These are phyloP conservation scores for Aspergillus sclerotioniger DNA, from an alignment of 495 filamentous ascomycete species.

Conservation along the genomic window DNA sequence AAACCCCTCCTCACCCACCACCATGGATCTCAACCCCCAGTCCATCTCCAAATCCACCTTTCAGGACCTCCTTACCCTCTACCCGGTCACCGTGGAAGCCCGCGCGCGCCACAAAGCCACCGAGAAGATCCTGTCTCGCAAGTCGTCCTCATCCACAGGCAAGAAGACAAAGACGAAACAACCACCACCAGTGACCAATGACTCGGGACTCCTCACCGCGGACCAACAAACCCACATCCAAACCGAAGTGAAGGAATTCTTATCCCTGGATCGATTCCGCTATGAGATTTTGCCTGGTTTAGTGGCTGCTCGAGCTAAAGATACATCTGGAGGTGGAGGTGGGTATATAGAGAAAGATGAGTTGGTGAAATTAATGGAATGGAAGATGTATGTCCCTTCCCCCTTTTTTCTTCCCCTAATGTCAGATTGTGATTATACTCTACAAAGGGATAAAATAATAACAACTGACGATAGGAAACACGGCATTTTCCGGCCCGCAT, in stretches of 20 bases:
- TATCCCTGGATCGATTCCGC: constrained; percentile 33
- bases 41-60: constrained; percentile 38
- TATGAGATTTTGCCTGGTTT: constrained; percentile 30
- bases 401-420: constrained; percentile 11
- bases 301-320: constrained; percentile 14
- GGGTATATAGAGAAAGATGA: constrained; percentile 33
- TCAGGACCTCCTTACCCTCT: constrained; percentile 27
- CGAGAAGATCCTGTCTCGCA: background rate
- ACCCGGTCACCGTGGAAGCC: constrained; percentile 30
- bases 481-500: constrained; percentile 65
- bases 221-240: constrained; percentile 6
- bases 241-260: constrained; percentile 19
- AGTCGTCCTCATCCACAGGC: constrained; percentile 12
- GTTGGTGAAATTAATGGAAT: constrained; percentile 56
- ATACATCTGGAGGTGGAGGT: background rate
- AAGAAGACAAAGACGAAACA: constrained; percentile 9
- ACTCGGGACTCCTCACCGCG: constrained; percentile 8
- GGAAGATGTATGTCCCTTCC: constrained; percentile 67
- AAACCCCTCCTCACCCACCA: background rate
- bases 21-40: constrained; percentile 18
- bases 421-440: background rate
- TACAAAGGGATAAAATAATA: constrained; percentile 5
- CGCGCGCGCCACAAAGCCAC: constrained; percentile 27
- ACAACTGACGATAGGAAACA: constrained; percentile 46
- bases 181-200: constrained; percentile 11